These are phyloP conservation scores for Sporobolomyces phaffii DNA, from an alignment of 768 basidiomycete genomes.

Conservation along the genomic window DNA sequence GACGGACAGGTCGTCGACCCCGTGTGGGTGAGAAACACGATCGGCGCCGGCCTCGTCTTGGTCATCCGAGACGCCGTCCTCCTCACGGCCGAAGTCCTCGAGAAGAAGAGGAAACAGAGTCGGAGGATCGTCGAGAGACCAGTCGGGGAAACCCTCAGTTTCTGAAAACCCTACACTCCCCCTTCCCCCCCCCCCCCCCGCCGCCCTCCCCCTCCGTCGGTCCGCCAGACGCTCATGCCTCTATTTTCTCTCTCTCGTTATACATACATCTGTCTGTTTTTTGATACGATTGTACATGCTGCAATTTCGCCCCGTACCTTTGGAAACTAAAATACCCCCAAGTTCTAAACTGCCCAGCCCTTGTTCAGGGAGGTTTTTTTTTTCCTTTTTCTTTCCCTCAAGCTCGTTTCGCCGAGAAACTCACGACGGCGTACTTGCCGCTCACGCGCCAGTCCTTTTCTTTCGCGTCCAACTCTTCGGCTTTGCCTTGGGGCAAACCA, in stretches of 20 bases:
- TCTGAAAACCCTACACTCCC: no score
- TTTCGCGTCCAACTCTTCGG: constrained; percentile 56
- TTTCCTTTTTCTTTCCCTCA: not conserved
- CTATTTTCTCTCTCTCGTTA: no score
- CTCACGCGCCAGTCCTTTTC: constrained; percentile 70
- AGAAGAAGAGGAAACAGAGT: constrained; percentile 16
- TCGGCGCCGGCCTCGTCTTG: constrained; percentile 40
- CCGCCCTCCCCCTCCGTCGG: no score
- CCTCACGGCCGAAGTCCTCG: constrained; percentile 7
- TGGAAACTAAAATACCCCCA: no score
- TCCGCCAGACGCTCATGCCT: no score
- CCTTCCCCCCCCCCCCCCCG: no score
- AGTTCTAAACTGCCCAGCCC: no score
- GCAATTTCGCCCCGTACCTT: no score
- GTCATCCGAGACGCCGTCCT: constrained; percentile 23
- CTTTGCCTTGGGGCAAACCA: constrained; percentile 65
- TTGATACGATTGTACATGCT: no score
- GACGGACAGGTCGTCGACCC: constrained; percentile 42
- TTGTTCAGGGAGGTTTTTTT: no score
- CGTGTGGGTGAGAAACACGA: constrained; percentile 42
- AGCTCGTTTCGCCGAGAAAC: not conserved
- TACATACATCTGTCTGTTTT: no score
- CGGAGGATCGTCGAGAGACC: constrained; percentile 24
- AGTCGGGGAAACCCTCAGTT: not conserved
- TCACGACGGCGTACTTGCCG: constrained; percentile 56